A percentile compares a stretch with the other conserved stretches of the same genome.
Evolutionary conservation across 495 filamentous ascomycete genomes (phyloP).

Genomic region (Hypoxylon rickii): DNA sequence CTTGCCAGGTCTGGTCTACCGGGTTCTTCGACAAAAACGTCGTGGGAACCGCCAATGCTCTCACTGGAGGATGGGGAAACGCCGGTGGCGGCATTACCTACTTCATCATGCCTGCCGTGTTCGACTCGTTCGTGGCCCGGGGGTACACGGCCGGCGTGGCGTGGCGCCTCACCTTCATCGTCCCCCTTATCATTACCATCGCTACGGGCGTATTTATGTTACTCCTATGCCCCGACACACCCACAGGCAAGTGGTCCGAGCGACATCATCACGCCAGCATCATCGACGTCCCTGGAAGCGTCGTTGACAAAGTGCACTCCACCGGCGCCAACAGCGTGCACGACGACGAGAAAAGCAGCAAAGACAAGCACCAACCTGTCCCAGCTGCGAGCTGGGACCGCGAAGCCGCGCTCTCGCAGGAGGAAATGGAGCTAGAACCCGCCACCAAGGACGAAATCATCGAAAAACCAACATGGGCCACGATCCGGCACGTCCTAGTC

Average conservation of each 20-base stretch:
- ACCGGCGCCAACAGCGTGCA: conserved; percentile 34
- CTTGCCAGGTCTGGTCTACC: conserved; percentile 95
- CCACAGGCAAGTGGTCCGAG: conserved; percentile 81
- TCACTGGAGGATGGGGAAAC: conserved; percentile 87
- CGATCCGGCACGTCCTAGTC: conserved; percentile 61
- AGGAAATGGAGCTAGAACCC: conserved; percentile 60
- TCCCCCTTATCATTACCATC: conserved; percentile 79
- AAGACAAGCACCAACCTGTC: not conserved
- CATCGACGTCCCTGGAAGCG: conserved; percentile 58
- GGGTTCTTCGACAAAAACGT: conserved; percentile 97
- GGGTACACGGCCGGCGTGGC: conserved; percentile 68
- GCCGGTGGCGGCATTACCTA: conserved; percentile 86
- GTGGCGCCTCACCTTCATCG: conserved; percentile 84
- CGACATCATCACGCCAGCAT: conserved; percentile 57
- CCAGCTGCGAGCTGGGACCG: not conserved
- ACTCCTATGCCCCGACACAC: conserved; percentile 79
- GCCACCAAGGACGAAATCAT: conserved; percentile 67
- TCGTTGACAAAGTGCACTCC: conserved; percentile 57
- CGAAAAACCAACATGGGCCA: conserved; percentile 65
- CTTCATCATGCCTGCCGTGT: conserved; percentile 94
- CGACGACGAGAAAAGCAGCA: conserved; percentile 46
- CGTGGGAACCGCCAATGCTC: conserved; percentile 86
- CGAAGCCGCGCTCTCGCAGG: not conserved
- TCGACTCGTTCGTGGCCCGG: conserved; percentile 71
- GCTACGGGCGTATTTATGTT: conserved; percentile 68